Evolutionary conservation across 2,329 filamentous ascomycete species (phyloP), one percentile per base, ranked within the genome.

Genomic region (Penicillium psychrosexuale): DNA sequence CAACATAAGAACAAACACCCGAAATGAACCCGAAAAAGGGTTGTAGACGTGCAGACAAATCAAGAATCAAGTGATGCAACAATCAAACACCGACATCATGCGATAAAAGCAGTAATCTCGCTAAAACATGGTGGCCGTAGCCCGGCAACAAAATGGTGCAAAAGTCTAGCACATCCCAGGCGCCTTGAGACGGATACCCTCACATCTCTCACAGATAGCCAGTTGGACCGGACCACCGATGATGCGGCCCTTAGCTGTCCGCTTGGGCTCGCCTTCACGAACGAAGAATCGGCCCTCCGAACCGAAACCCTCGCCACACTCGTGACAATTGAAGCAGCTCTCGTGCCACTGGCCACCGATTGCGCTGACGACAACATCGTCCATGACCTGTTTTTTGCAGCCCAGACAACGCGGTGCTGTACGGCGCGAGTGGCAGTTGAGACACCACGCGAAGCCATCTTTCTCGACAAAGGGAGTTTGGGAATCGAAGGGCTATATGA

Each of bases 391-490:
- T 66, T 83, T 85, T 66, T 84, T 85, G 76, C 94, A 99, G 66
- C 87, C 90, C 64, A 84, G 84, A 74, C 94, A 99, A 75, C 96
- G 95, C 43, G 91, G 88, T 12, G 89, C 90, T 12, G 91, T 97
- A 33, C 94, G 85, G 69, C 91, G 90, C 13, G 92, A 95, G 77
- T 97, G 93, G 71, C 94, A 99, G 22, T 83, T 83, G 44, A 97
- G 84, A 74, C 94, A 99, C 92, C 94, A 99, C 5, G 94, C 94
- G 73, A 96, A 97, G 9, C 93, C 93, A 63, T 97, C 93, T 75
- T 96, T 96, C 72, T 99, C 94, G 52, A 99, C 90, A 70, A 99
- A 99, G 0, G 94, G 93, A 9, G 80, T 86, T 3, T 70, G 72
- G 0, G 78, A 74, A 59, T 82, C 80, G 62, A 87, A 87, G 1